Base-by-base conservation (phyloP, 805 yeast genomes). In the Kodamaea neixiangensis region DNA sequence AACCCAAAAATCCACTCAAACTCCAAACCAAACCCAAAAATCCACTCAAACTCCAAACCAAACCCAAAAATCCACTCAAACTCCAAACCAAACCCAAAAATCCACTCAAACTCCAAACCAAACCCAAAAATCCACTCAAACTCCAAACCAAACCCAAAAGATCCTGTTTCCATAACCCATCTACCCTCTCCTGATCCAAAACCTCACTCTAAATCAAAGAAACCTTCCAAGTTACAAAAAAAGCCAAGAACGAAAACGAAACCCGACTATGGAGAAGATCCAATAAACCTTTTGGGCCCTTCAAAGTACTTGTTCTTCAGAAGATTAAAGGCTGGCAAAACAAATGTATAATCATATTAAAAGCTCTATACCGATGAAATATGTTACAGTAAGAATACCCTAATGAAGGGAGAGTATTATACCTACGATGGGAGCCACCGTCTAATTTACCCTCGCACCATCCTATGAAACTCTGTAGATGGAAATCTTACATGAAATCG, bases 401-500 rank as follows among this genome's bases (percentile, higher is more conserved):
- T 22, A 25, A 25, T 5, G 31, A 25, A n/a, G n/a, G n/a, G n/a
- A n/a, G n/a, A n/a, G n/a, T n/a, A n/a, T n/a, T n/a, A n/a, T n/a
- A n/a, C n/a, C n/a, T n/a, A n/a, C n/a, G n/a, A n/a, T n/a, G n/a
- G n/a, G n/a, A n/a, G n/a, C n/a, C n/a, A n/a, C n/a, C n/a, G n/a
- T n/a, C n/a, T n/a, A n/a, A n/a, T n/a, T n/a, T n/a, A n/a, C n/a
- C n/a, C n/a, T n/a, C n/a, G n/a, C 19, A 10, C 5, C 38, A 34
- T 34, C 15, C 13, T 9, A 14, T n/a, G 19, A 37, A 37, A 19
- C 41, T 37, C 41, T 37, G 15, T 17, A 17, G 19, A 22, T 29
- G 34, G n/a, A 20, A 40, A 37, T 35, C 17, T 69, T 76, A 88
- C 96, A 88, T 87, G 68, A 88, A 88, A 67, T 88, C 94, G 64